A percentile compares a stretch with the other conserved stretches of the same genome.
phyloP scores from a whole-genome alignment of 2,329 filamentous ascomycete genomes.

The Nemania serpens region DNA sequence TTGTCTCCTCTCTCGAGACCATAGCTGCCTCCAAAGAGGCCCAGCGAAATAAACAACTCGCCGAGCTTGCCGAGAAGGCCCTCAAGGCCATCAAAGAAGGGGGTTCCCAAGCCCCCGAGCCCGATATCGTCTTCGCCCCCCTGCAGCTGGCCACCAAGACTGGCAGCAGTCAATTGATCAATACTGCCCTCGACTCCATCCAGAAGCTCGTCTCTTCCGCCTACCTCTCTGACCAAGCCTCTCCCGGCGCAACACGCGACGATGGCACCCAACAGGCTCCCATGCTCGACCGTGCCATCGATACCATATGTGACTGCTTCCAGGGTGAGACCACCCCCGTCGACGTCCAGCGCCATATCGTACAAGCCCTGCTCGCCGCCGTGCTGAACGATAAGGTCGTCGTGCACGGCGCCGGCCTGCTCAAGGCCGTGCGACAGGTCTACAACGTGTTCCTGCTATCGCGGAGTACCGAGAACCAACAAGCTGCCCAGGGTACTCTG shows the following conservation, averaged over 20 bases:
- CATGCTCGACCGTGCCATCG: slow-evolving; percentile 95
- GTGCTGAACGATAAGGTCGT: slow-evolving; percentile 99
- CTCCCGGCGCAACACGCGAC: slow-evolving; percentile 49
- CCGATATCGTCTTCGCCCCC: slow-evolving; percentile 89
- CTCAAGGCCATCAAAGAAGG: slow-evolving; percentile 84
- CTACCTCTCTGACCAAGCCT: slow-evolving; percentile 81
- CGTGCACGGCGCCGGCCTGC: slow-evolving; percentile 90
- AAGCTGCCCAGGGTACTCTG: slow-evolving; percentile 93
- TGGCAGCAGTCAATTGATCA: slow-evolving; percentile 82
- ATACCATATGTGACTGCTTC: slow-evolving; percentile 99
- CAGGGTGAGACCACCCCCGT: slow-evolving; percentile 91
- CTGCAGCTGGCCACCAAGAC: slow-evolving; percentile 88
- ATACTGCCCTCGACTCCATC: slow-evolving; percentile 93
- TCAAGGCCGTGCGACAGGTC: slow-evolving; percentile 96
- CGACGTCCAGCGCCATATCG: slow-evolving; percentile 95
- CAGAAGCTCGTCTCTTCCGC: slow-evolving; percentile 99
- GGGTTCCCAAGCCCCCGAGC: slow-evolving; percentile 77
- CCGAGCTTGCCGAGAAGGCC: slow-evolving; percentile 80
- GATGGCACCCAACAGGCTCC: slow-evolving; percentile 62
- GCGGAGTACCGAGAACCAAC: slow-evolving; percentile 91
- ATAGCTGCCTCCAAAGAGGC: slow-evolving; percentile 93
- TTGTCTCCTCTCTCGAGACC: slow-evolving; percentile 88
- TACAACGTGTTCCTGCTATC: slow-evolving; percentile 99
- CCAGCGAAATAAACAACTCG: slow-evolving; percentile 80
- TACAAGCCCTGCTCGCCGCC: slow-evolving; percentile 93